A percentile compares a stretch with the other conserved stretches of the same genome.
phyloP scores from a whole-genome alignment of 2,329 filamentous ascomycete genomes.

The Parascedosporium putredinis region DNA sequence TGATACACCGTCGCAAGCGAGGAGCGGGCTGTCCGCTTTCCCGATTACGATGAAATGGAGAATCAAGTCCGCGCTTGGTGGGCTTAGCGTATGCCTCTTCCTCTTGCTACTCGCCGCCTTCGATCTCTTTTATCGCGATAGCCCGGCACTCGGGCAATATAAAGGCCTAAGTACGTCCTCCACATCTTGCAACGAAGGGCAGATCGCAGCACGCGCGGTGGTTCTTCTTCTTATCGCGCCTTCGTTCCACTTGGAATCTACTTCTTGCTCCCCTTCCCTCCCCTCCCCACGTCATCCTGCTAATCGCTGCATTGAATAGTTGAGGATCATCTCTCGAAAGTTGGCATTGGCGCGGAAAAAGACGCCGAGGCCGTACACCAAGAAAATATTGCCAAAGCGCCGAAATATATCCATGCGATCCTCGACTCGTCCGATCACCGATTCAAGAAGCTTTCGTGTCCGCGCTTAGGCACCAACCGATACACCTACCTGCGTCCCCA shows the following conservation, averaged over 20 bases:
- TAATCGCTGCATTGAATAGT: neutral
- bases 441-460: neutral
- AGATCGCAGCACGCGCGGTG: no score
- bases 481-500: constrained; percentile 15
- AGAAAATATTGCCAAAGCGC: neutral
- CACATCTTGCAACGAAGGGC: no score
- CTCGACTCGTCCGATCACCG: neutral
- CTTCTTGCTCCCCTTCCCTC: no score
- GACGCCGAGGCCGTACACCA: neutral
- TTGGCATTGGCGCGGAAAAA: neutral
- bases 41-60: neutral
- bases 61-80: neutral
- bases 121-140: neutral
- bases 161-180: neutral
- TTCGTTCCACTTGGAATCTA: neutral
- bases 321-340: neutral
- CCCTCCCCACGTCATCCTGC: no score
- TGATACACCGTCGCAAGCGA: no score
- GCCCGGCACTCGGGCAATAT: neutral
- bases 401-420: constrained; percentile 3
- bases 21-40: no score
- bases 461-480: constrained; percentile 9
- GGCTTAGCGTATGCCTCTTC: neutral
- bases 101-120: neutral
- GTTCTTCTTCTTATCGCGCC: no score